A percentile compares a stretch with the other conserved stretches of the same genome.
These are phyloP conservation scores for Trametes sp. DNA, from an alignment of 1,284 basidiomycete species.

Conservation along the genomic window DNA sequence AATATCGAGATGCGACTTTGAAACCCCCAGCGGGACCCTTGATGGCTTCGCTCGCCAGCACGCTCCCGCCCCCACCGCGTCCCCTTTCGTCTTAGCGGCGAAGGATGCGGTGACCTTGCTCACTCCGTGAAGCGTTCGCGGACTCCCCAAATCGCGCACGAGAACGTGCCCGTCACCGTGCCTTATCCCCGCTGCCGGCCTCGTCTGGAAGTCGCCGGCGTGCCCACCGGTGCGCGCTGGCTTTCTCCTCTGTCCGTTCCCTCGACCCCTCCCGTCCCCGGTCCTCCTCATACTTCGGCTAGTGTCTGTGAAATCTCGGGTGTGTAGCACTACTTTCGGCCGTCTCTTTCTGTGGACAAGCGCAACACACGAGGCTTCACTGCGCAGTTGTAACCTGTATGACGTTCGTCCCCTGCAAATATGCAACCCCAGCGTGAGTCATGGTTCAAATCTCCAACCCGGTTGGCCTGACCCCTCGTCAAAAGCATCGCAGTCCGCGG, in stretches of 20 bases:
- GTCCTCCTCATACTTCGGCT: too few species aligned
- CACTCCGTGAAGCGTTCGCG: slow-evolving; percentile 9
- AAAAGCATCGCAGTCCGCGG: slow-evolving; percentile 9
- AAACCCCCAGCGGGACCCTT: background rate
- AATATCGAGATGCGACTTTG: slow-evolving; percentile 1
- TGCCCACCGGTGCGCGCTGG: slow-evolving; percentile 1
- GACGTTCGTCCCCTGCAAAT: background rate
- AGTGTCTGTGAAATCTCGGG: background rate
- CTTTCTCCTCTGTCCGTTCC: background rate
- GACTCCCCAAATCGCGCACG: slow-evolving; percentile 9
- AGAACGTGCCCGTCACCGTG: slow-evolving; percentile 10
- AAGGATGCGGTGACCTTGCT: slow-evolving; percentile 6
- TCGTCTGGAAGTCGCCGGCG: slow-evolving; percentile 5
- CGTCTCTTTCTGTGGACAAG: background rate
- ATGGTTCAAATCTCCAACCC: background rate
- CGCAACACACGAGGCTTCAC: background rate
- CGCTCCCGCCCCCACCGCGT: slow-evolving; percentile 16
- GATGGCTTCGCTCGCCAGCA: background rate
- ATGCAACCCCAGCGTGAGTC: slow-evolving; percentile 15
- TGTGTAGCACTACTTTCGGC: background rate
- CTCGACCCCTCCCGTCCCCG: background rate
- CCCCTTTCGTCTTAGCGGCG: slow-evolving; percentile 21
- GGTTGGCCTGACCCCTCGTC: background rate
- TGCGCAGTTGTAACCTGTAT: too few species aligned
- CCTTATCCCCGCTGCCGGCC: slow-evolving; percentile 16